Base-by-base conservation (phyloP, 176 grass and related monocot genomes). In the Avena eriantha region DNA sequence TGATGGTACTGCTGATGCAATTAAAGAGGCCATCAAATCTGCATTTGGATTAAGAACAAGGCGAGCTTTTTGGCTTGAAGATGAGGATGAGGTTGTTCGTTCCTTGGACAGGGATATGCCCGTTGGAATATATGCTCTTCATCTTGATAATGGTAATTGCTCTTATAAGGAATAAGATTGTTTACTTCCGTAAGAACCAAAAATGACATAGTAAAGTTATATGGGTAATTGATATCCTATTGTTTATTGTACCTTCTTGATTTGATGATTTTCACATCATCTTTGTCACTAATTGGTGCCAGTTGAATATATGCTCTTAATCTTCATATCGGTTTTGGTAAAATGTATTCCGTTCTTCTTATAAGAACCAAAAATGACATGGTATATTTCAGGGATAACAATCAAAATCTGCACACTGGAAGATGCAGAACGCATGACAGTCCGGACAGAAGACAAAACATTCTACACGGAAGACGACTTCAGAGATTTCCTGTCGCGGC, bases 51-150 rank as follows among this genome's bases (percentile, higher is more conserved):
- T 99, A 35, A 91, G 97, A 88, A 99, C 97, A 76, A 97, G 69
- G 23, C 93, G 97, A n/a, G 90, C 94, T 66, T 99, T 97, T 88
- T 99, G 97, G 97, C 90, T 99, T 74, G 97, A 99, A 91, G 94
- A 96, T 81, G 97, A 97, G 88, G 92, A 97, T 87, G 92, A 91
- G 83, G 86, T 97, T 47, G 87, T 97, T 81, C 89, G 94, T 63
- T 79, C 90, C 79, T 92, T 99, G 83, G 97, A 99, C 73, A 94
- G 90, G 63, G 94, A 97, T 57, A 99, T 96, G 92, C 97, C 97
- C 67, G 43, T 99, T 46, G 94, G 94, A 77, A 91, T 92, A 16
- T 94, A 97, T 76, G 87, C 90, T 70, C 97, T 99, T 88, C 94
- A 99, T 93, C 94, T 99, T 87, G 94, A 99, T 84, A 79, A 80